Base-by-base conservation (phyloP, 768 basidiomycete species). In the Zangia roseola region DNA sequence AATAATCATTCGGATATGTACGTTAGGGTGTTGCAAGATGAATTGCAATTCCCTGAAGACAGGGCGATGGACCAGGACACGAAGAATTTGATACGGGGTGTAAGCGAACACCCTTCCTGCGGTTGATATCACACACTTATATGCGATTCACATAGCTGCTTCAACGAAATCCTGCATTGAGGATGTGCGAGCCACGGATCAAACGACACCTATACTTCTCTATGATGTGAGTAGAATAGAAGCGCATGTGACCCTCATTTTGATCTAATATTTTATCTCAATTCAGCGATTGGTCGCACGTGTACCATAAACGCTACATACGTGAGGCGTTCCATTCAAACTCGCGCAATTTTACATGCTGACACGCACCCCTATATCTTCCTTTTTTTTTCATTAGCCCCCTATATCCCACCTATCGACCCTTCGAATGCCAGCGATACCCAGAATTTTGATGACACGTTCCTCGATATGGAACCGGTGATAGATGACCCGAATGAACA, bases 371-470 rank as follows among this genome's bases (percentile, higher is more conserved):
- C 55, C 21, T 46, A 38, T 38, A 23, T 30, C 34, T 21, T 25
- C 14, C n/a, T n/a, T n/a, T 43, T 48, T 49, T 40, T 45, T 45
- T 47, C 16, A 52, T 23, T 56, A 92, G 90, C 93, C 71, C 91
- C 91, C 36, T 93, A 94, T 77, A 91, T 93, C 62, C 92, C 91
- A 14, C 88, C 88, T 25, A 91, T 93, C 63, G 91, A 94, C 65
- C 88, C 90, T 19, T 81, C 82, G 36, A 91, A 95, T 70, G 94
- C 94, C 52, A 84, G 86, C 60, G 97, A 99, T 79, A 94, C 91
- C 56, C 91, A 91, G 68, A 97, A 98, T 71, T 99, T 98, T 68
- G 95, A 98, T 68, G 91, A 94, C 54, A 86, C 91, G 34, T 98
- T 97, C 82, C 79, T 98, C 50, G 90, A 90, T 63, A 95, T 98